Conservation (phyloP, 2,329 filamentous ascomycete genomes). For the Cercospora citrullina region DNA sequence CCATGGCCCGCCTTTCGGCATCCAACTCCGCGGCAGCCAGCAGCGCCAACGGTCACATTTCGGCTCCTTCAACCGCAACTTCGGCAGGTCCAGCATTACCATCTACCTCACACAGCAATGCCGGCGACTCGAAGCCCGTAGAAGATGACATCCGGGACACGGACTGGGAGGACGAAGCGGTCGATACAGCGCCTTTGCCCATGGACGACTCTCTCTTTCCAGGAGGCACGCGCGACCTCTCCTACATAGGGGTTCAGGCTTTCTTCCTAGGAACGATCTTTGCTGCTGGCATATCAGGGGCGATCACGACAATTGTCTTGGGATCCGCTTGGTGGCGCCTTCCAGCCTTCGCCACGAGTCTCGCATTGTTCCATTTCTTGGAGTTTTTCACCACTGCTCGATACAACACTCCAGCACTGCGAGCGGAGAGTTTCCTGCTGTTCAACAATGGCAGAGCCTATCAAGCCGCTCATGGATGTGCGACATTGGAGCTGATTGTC, state of each 20-base stretch:
- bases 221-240: constrained; percentile 47
- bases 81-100: not conserved
- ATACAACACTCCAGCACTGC: constrained; percentile 75
- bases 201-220: constrained; percentile 43
- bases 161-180: constrained; percentile 15
- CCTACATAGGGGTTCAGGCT: constrained; percentile 49
- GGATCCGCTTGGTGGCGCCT: constrained; percentile 53
- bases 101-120: not conserved
- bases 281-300: constrained; percentile 37
- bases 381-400: constrained; percentile 89
- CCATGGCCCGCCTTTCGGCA: constrained; percentile 32
- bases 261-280: constrained; percentile 47
- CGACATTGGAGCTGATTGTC: constrained; percentile 70
- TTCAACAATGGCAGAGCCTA: constrained; percentile 83
- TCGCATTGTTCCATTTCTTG: constrained; percentile 83
- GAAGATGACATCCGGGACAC: constrained; percentile 7
- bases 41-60: constrained; percentile 17
- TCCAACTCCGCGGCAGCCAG: constrained; percentile 27
- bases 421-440: constrained; percentile 76
- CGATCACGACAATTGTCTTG: constrained; percentile 26
- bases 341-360: constrained; percentile 67
- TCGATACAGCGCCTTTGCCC: constrained; percentile 19
- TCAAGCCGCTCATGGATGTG: constrained; percentile 75
- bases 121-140: not conserved
- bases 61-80: constrained; percentile 8